phyloP scores from a whole-genome alignment of 345 rosid species.

The Melaleuca alternifolia region DNA sequence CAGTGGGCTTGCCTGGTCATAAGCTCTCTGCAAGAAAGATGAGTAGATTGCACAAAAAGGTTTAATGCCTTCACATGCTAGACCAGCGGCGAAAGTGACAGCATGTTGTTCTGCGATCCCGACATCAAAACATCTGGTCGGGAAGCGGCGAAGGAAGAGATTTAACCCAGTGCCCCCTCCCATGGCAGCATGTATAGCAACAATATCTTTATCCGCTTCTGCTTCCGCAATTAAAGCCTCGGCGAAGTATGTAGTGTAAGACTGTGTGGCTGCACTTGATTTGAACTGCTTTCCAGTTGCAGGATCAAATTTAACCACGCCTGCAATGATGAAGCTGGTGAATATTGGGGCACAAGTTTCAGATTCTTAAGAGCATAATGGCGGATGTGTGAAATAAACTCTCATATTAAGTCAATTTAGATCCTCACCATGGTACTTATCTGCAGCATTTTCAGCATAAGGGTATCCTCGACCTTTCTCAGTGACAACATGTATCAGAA shows the following conservation, averaged over 20 bases:
- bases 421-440: conserved; percentile 78
- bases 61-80: conserved; percentile 91
- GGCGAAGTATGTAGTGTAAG: conserved; percentile 86
- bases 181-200: conserved; percentile 99
- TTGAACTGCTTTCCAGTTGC: conserved; percentile 97
- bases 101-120: conserved; percentile 99
- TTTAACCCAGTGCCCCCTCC: conserved; percentile 98
- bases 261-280: conserved; percentile 43
- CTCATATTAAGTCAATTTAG: neutral
- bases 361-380: neutral
- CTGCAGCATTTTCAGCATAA: conserved; percentile 92
- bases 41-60: conserved; percentile 96
- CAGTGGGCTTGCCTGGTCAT: conserved; percentile 70
- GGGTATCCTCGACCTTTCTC: conserved; percentile 99
- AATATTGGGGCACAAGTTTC: neutral
- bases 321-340: conserved; percentile 24
- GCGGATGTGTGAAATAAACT: neutral
- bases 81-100: conserved; percentile 96
- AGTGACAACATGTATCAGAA: conserved; percentile 86
- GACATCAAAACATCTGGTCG: conserved; percentile 82
- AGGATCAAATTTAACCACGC: conserved; percentile 85
- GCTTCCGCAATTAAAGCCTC: conserved; percentile 97
- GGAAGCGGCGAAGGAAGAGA: conserved; percentile 80
- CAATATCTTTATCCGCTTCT: conserved; percentile 66
- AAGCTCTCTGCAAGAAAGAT: conserved; percentile 94